Base-by-base conservation (phyloP, 2,329 filamentous ascomycete species). In the Ambrosiella xylebori region DNA sequence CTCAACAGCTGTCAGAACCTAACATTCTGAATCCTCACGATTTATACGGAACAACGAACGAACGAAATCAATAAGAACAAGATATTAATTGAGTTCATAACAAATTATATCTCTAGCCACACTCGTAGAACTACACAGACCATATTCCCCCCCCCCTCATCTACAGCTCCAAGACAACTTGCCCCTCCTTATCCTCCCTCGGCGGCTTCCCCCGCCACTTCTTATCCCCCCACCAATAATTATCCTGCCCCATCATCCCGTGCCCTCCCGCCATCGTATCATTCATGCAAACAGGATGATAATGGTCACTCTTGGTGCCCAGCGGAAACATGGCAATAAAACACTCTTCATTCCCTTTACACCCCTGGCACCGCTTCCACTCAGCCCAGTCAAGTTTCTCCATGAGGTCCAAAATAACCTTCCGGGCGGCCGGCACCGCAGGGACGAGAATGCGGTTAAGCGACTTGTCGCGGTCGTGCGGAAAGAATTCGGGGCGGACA, bases 251-350 rank as follows among this genome's bases (percentile, higher is more conserved):
- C 17, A 19, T 27, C 17, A 38, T 6, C 35, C 17, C 37, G 15
- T 44, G n/a, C 49, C 27, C 12, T 7, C 41, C 40, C n/a, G 35
- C 11, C 44, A 53, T 51, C 8, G 45, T 56, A 4, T 50, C 54
- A 37, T 50, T 62, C 15, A 54, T 37, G 55, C 61, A 62, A 17
- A 15, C 49, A 5, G 61, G 61, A 7, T 12, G 12, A 47, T 57
- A 72, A 63, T 81, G 77, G 64, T 84, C 80, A 35, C 78, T 71
- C 0, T 68, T 64, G 0, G 68, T 71, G 0, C 81, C 81, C 65
- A 74, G 70, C 0, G 81, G 81, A 80, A 80, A 85, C 64, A 84
- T 81, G 1, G 80, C 79, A n/a, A 83, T 70, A 51, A 79, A 74
- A 61, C 80, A 80, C 2, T 81, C 66, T 66, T 84, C 75, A 50